These are phyloP conservation scores for Ophiocordyceps camponoti-saundersi DNA, from an alignment of 2,329 filamentous ascomycete species.

Conservation along the genomic window DNA sequence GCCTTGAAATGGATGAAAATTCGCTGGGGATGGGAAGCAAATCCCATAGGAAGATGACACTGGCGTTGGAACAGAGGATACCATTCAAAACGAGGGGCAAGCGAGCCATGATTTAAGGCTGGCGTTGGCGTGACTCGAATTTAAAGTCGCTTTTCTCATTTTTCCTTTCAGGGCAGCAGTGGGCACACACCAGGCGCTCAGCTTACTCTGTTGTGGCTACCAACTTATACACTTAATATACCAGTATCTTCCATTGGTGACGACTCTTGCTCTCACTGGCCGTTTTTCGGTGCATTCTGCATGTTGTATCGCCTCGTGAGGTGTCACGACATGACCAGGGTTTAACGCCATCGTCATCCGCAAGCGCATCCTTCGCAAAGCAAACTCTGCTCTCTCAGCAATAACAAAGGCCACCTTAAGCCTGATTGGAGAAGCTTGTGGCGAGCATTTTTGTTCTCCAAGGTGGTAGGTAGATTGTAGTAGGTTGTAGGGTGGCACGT, in stretches of 20 bases:
- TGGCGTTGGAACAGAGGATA: background rate
- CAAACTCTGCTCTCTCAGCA: background rate
- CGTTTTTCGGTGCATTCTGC: background rate
- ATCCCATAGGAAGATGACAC: slow-evolving; percentile 10
- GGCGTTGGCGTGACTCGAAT: background rate
- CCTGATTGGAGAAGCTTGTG: background rate
- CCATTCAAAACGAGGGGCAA: background rate
- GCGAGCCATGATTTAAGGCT: slow-evolving; percentile 1
- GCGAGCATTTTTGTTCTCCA: background rate
- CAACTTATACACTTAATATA: too few species aligned
- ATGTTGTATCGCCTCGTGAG: background rate
- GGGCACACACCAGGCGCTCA: too few species aligned
- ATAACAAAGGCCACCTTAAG: background rate
- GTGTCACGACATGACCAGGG: background rate
- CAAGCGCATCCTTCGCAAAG: background rate
- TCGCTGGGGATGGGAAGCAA: slow-evolving; percentile 10
- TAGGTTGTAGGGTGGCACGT: background rate
- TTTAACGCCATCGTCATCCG: background rate
- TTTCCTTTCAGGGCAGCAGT: too few species aligned
- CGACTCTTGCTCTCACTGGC: background rate
- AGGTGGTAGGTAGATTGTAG: background rate
- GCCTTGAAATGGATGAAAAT: background rate
- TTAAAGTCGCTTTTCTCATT: background rate
- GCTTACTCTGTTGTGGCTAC: too few species aligned
- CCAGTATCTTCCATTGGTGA: too few species aligned